Conservation (phyloP, 768 basidiomycete species). For the Collybia sordida region DNA sequence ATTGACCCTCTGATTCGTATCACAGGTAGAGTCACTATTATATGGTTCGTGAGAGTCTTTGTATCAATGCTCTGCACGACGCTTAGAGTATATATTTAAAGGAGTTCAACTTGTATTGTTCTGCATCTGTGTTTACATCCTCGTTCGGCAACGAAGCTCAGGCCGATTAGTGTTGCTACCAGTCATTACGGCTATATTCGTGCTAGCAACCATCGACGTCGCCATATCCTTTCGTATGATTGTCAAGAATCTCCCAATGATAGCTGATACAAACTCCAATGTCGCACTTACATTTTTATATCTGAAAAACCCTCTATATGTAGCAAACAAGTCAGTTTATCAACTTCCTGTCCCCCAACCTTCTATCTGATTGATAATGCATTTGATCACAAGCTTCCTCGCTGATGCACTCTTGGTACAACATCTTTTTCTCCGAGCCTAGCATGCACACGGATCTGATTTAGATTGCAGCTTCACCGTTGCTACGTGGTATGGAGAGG, state of each 20-base stretch:
- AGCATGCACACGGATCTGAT: not conserved
- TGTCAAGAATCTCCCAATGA: slow-evolving; percentile 11
- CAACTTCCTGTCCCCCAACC: not conserved
- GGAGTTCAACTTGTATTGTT: too few relatives aligned
- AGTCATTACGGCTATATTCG: slow-evolving; percentile 34
- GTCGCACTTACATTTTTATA: not conserved
- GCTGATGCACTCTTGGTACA: not conserved
- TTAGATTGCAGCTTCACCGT: slow-evolving; percentile 16
- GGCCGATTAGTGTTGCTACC: slow-evolving; percentile 28
- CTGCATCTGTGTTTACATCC: slow-evolving; percentile 26
- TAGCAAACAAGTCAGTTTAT: not conserved
- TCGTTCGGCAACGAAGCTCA: slow-evolving; percentile 21
- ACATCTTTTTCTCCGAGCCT: not conserved
- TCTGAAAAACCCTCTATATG: not conserved
- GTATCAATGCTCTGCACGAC: too few relatives aligned
- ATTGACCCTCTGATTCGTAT: too few relatives aligned
- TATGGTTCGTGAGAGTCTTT: too few relatives aligned
- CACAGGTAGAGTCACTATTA: too few relatives aligned
- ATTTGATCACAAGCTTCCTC: not conserved
- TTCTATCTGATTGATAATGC: not conserved
- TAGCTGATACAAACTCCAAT: not conserved
- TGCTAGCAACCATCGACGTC: slow-evolving; percentile 32
- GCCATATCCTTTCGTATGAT: slow-evolving; percentile 30
- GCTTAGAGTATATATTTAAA: too few relatives aligned
- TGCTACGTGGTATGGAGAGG: slow-evolving; percentile 21